Conservation (phyloP, 306 rosid genomes). For the Rubus parviflorus region DNA sequence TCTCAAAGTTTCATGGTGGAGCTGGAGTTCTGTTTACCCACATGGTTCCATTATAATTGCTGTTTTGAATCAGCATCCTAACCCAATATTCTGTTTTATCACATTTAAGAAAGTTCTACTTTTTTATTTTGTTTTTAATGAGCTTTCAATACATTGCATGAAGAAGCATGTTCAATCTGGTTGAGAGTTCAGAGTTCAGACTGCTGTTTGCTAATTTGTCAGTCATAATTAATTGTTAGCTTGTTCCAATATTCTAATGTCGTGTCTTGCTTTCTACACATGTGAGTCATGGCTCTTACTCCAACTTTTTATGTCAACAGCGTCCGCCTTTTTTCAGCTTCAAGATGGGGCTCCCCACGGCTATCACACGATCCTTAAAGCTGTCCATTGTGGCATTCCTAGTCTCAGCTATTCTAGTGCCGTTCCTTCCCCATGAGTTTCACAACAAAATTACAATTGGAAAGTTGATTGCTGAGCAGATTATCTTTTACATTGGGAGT, state of each 20-base stretch:
- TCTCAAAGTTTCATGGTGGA: background rate
- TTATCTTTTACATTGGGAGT: conserved; percentile 48
- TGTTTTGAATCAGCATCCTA: background rate
- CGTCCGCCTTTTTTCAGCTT: conserved; percentile 91
- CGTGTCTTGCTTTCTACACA: conserved; percentile 5
- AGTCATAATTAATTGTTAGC: background rate
- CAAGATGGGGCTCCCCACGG: conserved; percentile 85
- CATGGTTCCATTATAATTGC: background rate
- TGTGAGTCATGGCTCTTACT: conserved; percentile 20
- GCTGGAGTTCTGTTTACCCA: background rate
- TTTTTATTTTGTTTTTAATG: background rate
- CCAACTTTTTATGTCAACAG: conserved; percentile 45
- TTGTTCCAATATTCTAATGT: background rate
- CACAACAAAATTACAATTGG: conserved; percentile 35
- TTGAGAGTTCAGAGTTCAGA: background rate
- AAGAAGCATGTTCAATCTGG: background rate
- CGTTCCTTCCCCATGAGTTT: conserved; percentile 51
- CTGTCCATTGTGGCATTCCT: conserved; percentile 59
- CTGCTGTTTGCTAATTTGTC: background rate
- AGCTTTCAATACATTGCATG: background rate
- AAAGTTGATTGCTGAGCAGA: conserved; percentile 47
- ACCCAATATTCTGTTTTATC: background rate
- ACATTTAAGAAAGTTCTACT: background rate
- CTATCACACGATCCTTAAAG: conserved; percentile 57
- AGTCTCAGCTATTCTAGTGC: conserved; percentile 47